These are phyloP conservation scores for Collybiopsis confluens DNA, from an alignment of 768 basidiomycete genomes.

Conservation along the genomic window DNA sequence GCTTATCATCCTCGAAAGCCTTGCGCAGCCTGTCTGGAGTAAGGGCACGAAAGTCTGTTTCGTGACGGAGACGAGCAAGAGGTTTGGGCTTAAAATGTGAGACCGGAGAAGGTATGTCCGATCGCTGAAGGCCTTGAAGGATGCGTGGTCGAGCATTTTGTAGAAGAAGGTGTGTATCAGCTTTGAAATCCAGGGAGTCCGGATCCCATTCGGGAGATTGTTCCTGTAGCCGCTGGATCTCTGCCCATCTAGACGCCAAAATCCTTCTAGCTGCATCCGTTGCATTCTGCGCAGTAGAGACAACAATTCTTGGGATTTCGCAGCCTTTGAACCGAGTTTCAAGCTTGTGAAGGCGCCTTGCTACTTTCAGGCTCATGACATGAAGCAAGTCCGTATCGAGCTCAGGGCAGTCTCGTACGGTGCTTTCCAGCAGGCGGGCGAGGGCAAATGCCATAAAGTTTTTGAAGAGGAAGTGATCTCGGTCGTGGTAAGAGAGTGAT, in stretches of 20 bases:
- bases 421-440: constrained; percentile 21
- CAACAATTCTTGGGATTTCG: constrained; percentile 16
- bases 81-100: constrained; percentile 16
- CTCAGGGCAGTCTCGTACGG: constrained; percentile 10
- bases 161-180: constrained; percentile 31
- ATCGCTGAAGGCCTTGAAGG: constrained; percentile 10
- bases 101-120: neutral
- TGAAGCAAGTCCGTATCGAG: constrained; percentile 32
- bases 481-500: constrained; percentile 17
- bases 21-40: neutral
- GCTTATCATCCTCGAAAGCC: constrained; percentile 10
- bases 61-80: constrained; percentile 14
- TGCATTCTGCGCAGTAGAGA: constrained; percentile 15
- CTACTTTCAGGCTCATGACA: constrained; percentile 32
- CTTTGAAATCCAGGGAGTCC: constrained; percentile 18
- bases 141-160: constrained; percentile 23
- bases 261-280: constrained; percentile 15
- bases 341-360: constrained; percentile 35
- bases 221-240: constrained; percentile 21
- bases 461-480: constrained; percentile 33
- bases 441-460: constrained; percentile 41
- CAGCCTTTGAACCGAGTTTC: constrained; percentile 6
- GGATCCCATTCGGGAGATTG: constrained; percentile 20
- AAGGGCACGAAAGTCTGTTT: constrained; percentile 11
- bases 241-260: constrained; percentile 30